Evolutionary conservation across 2,329 filamentous ascomycete genomes (phyloP), one percentile per base, ranked within the genome.

Genomic region (Cadophora sp.): DNA sequence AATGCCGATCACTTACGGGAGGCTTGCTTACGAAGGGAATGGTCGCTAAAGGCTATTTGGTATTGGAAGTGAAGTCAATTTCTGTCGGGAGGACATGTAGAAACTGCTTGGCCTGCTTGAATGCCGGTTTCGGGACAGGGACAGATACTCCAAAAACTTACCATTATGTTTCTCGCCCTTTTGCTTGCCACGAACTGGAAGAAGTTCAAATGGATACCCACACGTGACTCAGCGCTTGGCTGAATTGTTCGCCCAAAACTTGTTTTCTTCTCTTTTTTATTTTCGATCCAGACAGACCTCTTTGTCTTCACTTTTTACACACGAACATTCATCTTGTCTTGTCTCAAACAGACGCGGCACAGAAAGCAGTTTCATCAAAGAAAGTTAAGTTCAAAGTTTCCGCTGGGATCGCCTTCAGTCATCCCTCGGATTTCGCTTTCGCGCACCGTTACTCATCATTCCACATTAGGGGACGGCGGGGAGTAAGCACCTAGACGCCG

Each of bases 401-500:
- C 43, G 43, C 43, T 26, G 24, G 29, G 31, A 16, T 37, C 31
- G 31, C 22, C n/a, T 43, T 26, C 56, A 40, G 56, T 59, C 31
- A 59, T 59, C 56, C 56, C 22, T 43, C 56, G n/a, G n/a, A 8
- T 40, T 59, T 59, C 34, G n/a, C n/a, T n/a, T n/a, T n/a, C n/a
- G n/a, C n/a, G 40, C 40, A 16, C 40, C 40, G 12, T 59, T 59
- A 59, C 56, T 59, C 56, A 59, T 59, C 56, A 26, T 40, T 7
- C 31, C 56, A 59, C 56, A 59, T 59, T 26, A 59, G 55, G 31
- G 55, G 31, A 59, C 31, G 22, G 48, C 19, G 51, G 27, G 50
- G 26, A 22, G 34, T 59, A 59, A 59, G 56, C 56, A 59, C 51
- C 51, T 59, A 34, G 43, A 50, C 24, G 40, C 58, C 59, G 59